Percentiles rank a stretch among this genome's conserved stretches.
phyloP scores from a whole-genome alignment of 805 yeast species.

The Lipomyces japonicus region DNA sequence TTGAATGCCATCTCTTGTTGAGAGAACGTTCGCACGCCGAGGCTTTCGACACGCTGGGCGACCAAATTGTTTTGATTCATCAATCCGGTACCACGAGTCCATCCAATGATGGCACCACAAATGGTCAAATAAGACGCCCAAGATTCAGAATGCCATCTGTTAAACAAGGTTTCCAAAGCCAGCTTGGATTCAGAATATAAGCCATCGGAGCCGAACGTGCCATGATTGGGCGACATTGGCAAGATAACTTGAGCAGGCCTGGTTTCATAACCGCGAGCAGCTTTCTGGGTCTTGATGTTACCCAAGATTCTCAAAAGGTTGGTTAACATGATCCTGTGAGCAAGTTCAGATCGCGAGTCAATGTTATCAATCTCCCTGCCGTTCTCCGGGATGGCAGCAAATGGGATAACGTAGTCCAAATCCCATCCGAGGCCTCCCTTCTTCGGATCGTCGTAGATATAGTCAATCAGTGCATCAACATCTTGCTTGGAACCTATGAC shows the following conservation, averaged over 20 bases:
- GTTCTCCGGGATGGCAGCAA: slow-evolving; percentile 98
- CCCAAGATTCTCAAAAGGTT: slow-evolving; percentile 91
- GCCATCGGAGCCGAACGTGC: slow-evolving; percentile 98
- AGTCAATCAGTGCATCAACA: slow-evolving; percentile 77
- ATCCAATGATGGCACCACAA: slow-evolving; percentile 98
- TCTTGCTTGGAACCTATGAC: slow-evolving; percentile 78
- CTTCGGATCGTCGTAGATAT: slow-evolving; percentile 79
- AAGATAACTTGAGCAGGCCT: slow-evolving; percentile 97
- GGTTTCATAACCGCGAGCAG: slow-evolving; percentile 71
- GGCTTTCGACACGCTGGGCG: slow-evolving; percentile 93
- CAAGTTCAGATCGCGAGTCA: slow-evolving; percentile 93
- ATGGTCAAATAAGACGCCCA: slow-evolving; percentile 93
- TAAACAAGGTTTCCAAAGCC: slow-evolving; percentile 90
- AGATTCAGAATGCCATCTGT: slow-evolving; percentile 98
- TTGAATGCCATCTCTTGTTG: slow-evolving; percentile 99
- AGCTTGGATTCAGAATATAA: slow-evolving; percentile 96
- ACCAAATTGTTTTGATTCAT: slow-evolving; percentile 96
- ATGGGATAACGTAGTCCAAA: slow-evolving; percentile 91
- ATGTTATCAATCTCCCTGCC: slow-evolving; percentile 92
- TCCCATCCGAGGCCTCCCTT: slow-evolving; percentile 99
- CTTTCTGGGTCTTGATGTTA: slow-evolving; percentile 78
- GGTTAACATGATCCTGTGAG: slow-evolving; percentile 98
- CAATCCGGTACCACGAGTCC: slow-evolving; percentile 99
- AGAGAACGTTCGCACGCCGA: slow-evolving; percentile 96
- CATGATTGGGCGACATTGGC: slow-evolving; percentile 98